phyloP scores from a whole-genome alignment of 371 early-diverging fungal species.

The Nematocida ironsii region DNA sequence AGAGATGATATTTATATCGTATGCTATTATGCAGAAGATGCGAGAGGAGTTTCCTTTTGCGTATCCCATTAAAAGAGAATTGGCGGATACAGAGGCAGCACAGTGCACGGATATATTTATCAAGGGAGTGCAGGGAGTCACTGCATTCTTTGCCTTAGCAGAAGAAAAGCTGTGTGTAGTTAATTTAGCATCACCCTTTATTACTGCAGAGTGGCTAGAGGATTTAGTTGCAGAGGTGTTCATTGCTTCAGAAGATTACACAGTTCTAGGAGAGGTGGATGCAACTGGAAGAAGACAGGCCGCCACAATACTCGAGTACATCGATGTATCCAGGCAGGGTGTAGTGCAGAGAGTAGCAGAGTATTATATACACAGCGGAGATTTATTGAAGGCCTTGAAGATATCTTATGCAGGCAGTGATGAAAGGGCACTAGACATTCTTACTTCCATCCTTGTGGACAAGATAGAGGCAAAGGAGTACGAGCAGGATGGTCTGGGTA shows the following conservation, averaged over 20 bases:
- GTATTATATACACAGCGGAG: slow-evolving; percentile 46
- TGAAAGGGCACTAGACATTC: slow-evolving; percentile 18
- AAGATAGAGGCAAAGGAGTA: slow-evolving; percentile 51
- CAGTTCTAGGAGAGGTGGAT: slow-evolving; percentile 44
- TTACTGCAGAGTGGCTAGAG: slow-evolving; percentile 46
- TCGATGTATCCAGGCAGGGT: not conserved
- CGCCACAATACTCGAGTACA: slow-evolving; percentile 15
- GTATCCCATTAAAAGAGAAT: slow-evolving; percentile 35
- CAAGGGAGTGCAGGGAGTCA: slow-evolving; percentile 12
- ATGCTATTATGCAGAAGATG: slow-evolving; percentile 22
- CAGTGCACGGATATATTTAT: slow-evolving; percentile 23
- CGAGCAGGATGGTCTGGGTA: not conserved
- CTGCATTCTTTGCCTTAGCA: slow-evolving; percentile 17
- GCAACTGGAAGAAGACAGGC: not conserved
- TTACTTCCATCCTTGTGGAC: slow-evolving; percentile 21
- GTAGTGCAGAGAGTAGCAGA: slow-evolving; percentile 20
- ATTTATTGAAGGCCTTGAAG: slow-evolving; percentile 50
- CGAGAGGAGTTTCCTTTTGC: not conserved
- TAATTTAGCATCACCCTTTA: slow-evolving; percentile 22
- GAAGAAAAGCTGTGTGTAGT: slow-evolving; percentile 36
- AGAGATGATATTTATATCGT: slow-evolving; percentile 33
- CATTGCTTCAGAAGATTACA: slow-evolving; percentile 46
- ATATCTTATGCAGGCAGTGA: slow-evolving; percentile 32
- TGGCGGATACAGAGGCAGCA: not conserved
- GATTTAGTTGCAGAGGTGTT: slow-evolving; percentile 56